These are phyloP conservation scores for Thuja plicata DNA, from an alignment of 83 land plant genomes.

Conservation along the genomic window DNA sequence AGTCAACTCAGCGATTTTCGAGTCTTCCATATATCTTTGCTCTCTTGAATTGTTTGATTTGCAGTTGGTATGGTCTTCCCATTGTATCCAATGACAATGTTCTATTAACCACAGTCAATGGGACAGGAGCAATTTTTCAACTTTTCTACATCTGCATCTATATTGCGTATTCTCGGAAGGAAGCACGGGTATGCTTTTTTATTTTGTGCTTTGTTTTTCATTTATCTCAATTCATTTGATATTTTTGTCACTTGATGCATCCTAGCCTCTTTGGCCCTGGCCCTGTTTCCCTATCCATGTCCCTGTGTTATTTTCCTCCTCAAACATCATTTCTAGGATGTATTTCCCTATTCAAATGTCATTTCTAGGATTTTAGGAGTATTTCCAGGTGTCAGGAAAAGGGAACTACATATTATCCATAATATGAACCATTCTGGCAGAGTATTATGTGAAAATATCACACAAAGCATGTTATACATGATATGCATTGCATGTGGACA, in stretches of 20 bases:
- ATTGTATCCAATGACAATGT: slow-evolving; percentile 38
- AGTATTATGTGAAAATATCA: neutral
- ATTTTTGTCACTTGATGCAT: neutral
- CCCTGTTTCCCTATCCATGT: neutral
- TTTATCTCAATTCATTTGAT: neutral
- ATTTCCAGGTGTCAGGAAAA: neutral
- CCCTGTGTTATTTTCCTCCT: neutral
- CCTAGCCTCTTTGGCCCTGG: neutral
- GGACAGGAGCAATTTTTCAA: slow-evolving; percentile 67
- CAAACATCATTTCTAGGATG: neutral
- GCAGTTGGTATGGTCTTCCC: slow-evolving; percentile 69
- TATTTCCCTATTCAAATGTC: neutral
- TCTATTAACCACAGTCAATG: slow-evolving; percentile 63
- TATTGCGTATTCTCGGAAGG: slow-evolving; percentile 38
- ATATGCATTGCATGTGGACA: neutral
- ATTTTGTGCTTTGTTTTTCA: neutral
- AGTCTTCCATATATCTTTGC: slow-evolving; percentile 70
- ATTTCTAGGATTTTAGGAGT: neutral
- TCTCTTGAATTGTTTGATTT: slow-evolving; percentile 62
- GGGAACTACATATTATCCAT: neutral
- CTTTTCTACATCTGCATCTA: slow-evolving; percentile 45
- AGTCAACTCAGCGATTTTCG: slow-evolving; percentile 66
- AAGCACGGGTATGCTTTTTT: slow-evolving; percentile 7
- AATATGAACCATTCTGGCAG: neutral
- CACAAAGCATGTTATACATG: neutral